Evolutionary conservation across 768 basidiomycete species (phyloP).

Genomic region (Coprinopsis marcescibilis): DNA sequence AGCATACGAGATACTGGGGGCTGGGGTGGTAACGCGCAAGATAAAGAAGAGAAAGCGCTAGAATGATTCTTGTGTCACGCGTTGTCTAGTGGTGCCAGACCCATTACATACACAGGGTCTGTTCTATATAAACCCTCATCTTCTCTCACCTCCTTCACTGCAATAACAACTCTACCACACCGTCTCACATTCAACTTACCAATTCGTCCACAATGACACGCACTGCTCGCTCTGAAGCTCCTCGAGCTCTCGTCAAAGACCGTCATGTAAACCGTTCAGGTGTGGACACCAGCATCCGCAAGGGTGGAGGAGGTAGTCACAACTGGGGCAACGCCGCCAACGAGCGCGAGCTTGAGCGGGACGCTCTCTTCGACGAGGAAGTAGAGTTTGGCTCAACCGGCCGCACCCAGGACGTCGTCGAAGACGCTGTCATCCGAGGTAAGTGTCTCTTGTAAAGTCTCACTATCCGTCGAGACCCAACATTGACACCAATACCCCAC

Average conservation of each 20-base stretch:
- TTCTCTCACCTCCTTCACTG: neutral
- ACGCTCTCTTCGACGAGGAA: constrained; percentile 54
- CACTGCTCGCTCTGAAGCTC: constrained; percentile 66
- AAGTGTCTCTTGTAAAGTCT: neutral
- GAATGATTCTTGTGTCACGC: no score
- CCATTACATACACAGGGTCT: no score
- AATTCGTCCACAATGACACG: constrained; percentile 59
- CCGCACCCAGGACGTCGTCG: constrained; percentile 11
- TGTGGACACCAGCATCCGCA: constrained; percentile 63
- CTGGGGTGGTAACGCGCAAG: no score
- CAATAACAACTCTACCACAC: constrained; percentile 8
- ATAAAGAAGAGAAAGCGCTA: no score
- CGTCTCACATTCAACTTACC: neutral
- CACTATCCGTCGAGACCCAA: neutral
- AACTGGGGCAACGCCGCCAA: constrained; percentile 77
- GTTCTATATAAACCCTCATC: no score
- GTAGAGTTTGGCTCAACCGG: constrained; percentile 35
- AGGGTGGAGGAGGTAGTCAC: constrained; percentile 74
- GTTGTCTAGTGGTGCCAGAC: no score
- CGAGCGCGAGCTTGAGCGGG: constrained; percentile 56
- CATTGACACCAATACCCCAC: neutral
- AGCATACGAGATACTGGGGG: no score
- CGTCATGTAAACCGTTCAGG: constrained; percentile 78
- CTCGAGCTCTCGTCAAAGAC: constrained; percentile 68
- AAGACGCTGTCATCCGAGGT: constrained; percentile 5